A percentile compares a stretch with the other conserved stretches of the same genome.
phyloP scores from a whole-genome alignment of 768 basidiomycete species.

The Pleurotus sapidus region DNA sequence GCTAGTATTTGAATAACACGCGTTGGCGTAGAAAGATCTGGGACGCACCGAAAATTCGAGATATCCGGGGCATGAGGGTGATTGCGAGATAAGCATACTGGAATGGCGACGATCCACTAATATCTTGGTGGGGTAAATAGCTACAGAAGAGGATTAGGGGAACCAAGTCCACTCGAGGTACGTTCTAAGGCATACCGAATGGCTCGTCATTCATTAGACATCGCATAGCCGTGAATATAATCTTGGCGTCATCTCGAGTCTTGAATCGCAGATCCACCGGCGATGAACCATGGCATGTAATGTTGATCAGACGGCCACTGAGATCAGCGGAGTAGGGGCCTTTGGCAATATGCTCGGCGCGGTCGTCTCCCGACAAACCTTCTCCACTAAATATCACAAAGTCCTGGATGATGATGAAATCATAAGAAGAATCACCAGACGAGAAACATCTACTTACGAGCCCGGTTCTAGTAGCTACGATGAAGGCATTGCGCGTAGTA shows the following conservation, averaged over 20 bases:
- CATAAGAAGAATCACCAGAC: neutral
- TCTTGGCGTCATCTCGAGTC: constrained; percentile 1
- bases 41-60: constrained; percentile 1
- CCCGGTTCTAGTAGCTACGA: neutral
- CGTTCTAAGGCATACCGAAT: neutral
- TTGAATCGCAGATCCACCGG: constrained; percentile 1
- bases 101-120: constrained; percentile 1
- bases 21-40: neutral
- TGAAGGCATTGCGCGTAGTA: neutral
- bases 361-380: neutral
- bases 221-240: neutral
- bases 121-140: neutral
- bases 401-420: neutral
- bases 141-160: neutral
- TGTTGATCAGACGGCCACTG: neutral
- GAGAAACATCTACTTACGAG: neutral
- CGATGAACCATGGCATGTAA: neutral
- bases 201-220: neutral
- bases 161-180: neutral
- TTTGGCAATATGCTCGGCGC: constrained; percentile 3
- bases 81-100: constrained; percentile 1
- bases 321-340: constrained; percentile 4
- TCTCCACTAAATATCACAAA: constrained; percentile 4
- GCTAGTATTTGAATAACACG: neutral
- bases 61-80: neutral